These are phyloP conservation scores for Fusarium bactridioides DNA, from an alignment of 2,329 filamentous ascomycete species.

Conservation along the genomic window DNA sequence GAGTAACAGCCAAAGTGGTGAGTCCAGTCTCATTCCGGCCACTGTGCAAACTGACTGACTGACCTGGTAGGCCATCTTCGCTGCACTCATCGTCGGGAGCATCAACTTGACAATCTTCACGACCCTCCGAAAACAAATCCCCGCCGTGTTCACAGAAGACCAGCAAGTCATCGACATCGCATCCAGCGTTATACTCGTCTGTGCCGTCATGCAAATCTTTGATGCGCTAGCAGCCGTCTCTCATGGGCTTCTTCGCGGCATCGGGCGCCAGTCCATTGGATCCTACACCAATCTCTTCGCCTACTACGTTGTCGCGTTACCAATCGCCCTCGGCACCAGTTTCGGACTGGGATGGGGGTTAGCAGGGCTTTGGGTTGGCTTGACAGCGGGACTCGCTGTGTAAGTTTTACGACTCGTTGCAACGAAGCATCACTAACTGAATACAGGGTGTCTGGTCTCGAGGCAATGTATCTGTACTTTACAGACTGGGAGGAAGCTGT, in stretches of 20 bases:
- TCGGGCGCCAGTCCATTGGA: constrained; percentile 85
- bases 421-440: rapidly evolving
- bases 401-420: constrained; percentile 45
- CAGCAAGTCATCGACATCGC: constrained; percentile 71
- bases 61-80: constrained; percentile 58
- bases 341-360: constrained; percentile 80
- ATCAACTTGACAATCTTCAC: constrained; percentile 77
- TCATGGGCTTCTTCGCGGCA: constrained; percentile 82
- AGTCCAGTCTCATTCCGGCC: constrained; percentile 21
- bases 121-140: constrained; percentile 72
- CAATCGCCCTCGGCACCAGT: constrained; percentile 77
- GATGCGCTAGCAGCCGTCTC: constrained; percentile 80
- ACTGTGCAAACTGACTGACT: rapidly evolving
- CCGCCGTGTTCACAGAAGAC: constrained; percentile 76
- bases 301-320: constrained; percentile 87
- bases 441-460: constrained; percentile 22
- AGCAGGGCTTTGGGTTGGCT: constrained; percentile 81
- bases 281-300: constrained; percentile 84
- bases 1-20: constrained; percentile 76
- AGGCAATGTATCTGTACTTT: constrained; percentile 29
- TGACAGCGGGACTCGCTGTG: constrained; percentile 74
- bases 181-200: constrained; percentile 74
- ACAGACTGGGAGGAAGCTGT: constrained; percentile 37
- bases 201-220: constrained; percentile 87
- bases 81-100: constrained; percentile 72